Evolutionary conservation across 768 basidiomycete species (phyloP), one percentile per base, ranked within the genome.

Genomic region (Collybiopsis luxurians): DNA sequence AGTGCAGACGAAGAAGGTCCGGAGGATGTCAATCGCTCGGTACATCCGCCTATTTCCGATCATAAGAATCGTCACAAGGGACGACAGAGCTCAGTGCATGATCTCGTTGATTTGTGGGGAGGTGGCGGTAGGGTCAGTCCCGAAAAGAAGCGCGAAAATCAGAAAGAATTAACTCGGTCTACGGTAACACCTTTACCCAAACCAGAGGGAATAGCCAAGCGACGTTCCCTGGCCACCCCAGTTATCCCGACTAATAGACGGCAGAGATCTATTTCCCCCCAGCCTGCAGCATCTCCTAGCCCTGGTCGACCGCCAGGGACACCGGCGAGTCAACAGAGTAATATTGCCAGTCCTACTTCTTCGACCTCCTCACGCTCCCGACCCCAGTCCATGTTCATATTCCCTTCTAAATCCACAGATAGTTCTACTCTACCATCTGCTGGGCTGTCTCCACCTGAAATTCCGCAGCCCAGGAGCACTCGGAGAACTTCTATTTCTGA

Each of bases 401-500:
- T 88, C 63, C 86, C 89, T 3, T 76, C 79, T 5, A 80, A 76
- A 61, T 75, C 80, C 15, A 67, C 72, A 7, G 80, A 81, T 36
- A 73, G 68, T 42, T 57, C 71, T 13, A 65, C 73, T 43, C 52
- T 66, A 19, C 67, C 69, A 31, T 72, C 73, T 49, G 66, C 73
- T 43, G 69, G 69, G 13, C 68, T 86, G 10, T 65, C 73, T 42
- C 79, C 83, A 19, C 79, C 85, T 2, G 76, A 74, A 46, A 78
- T 80, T 48, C 56, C 72, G 3, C 77, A 69, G 42, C 70, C 76
- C 34, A 78, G 78, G 30, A 68, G 68, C 5, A 64, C 67, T 7
- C 81, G 91, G 19, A 79, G 90, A 52, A 87, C 86, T 3, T 93
- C 92, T 0, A 93, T 93, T 63, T 85, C 90, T 39, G 84, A 93